Evolutionary conservation across 2,329 filamentous ascomycete species (phyloP).

Genomic region (Colletotrichum karsti): DNA sequence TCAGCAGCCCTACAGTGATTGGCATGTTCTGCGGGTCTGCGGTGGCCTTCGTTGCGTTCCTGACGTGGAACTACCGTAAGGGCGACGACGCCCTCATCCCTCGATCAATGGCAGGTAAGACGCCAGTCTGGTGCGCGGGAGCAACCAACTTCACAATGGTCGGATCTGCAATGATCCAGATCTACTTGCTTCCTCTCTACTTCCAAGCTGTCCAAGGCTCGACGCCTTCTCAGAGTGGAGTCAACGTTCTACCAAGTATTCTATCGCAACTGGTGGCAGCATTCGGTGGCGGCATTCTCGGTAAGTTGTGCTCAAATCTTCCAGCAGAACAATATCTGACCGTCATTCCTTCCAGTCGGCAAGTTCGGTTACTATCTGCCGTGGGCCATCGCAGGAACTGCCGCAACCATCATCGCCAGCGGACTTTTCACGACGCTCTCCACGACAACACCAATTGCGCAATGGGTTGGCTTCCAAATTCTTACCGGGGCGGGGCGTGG

Average conservation of each 20-base stretch:
- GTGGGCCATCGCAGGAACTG: constrained; percentile 21
- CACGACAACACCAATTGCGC: constrained; percentile 7
- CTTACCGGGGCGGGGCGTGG: constrained; percentile 28
- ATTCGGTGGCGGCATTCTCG: constrained; percentile 32
- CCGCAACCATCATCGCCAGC: constrained; percentile 16
- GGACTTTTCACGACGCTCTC: constrained; percentile 30
- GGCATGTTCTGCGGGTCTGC: constrained; percentile 33
- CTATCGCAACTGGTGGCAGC: constrained; percentile 34
- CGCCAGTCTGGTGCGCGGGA: constrained; percentile 41
- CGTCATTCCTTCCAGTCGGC: constrained; percentile 13
- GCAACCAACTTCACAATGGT: constrained; percentile 46
- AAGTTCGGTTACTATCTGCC: constrained; percentile 30
- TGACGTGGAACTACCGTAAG: constrained; percentile 33
- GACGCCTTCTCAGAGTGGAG: constrained; percentile 42
- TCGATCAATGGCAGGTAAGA: constrained; percentile 27
- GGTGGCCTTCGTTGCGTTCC: constrained; percentile 31
- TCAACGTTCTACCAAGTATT: constrained; percentile 40
- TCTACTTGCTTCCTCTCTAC: constrained; percentile 45
- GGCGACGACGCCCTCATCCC: constrained; percentile 37
- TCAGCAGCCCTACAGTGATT: constrained; percentile 34
- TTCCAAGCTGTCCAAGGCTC: constrained; percentile 39
- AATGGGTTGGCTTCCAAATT: constrained; percentile 31
- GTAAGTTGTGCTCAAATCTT: constrained; percentile 28
- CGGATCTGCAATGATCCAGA: constrained; percentile 23
- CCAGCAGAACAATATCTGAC: background rate